These are phyloP conservation scores for Neofusicoccum parvum DNA, from an alignment of 2,329 filamentous ascomycete genomes.

Conservation along the genomic window DNA sequence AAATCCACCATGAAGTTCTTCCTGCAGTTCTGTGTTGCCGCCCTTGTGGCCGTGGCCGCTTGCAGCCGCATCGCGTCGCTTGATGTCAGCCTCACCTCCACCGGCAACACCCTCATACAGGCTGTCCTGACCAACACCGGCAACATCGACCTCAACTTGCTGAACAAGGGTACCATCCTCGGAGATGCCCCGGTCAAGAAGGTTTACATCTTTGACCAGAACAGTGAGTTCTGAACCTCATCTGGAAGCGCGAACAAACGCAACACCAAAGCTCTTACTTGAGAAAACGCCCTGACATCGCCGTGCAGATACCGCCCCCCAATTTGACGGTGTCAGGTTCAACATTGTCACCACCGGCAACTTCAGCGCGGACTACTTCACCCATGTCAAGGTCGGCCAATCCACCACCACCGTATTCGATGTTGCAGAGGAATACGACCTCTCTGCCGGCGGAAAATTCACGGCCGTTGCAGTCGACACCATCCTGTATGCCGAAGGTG, in stretches of 20 bases:
- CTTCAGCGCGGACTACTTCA: conserved; percentile 54
- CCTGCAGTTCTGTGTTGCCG: conserved; percentile 20
- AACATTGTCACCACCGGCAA: conserved; percentile 45
- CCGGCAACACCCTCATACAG: conserved; percentile 56
- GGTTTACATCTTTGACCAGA: conserved; percentile 50
- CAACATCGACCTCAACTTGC: conserved; percentile 51
- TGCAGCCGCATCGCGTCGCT: conserved; percentile 37
- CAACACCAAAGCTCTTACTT: not conserved
- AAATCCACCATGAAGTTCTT: conserved; percentile 27
- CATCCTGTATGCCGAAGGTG: conserved; percentile 57
- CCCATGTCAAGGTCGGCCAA: conserved; percentile 49
- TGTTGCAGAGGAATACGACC: conserved; percentile 58
- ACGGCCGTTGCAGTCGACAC: conserved; percentile 59
- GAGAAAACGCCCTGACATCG: conserved; percentile 2
- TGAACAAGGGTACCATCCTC: conserved; percentile 58
- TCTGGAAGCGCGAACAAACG: no score
- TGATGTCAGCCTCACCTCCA: conserved; percentile 47
- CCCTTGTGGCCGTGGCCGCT: conserved; percentile 26
- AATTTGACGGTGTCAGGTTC: conserved; percentile 58
- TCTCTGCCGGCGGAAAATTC: conserved; percentile 55
- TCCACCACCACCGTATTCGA: conserved; percentile 58
- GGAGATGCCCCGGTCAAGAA: conserved; percentile 57
- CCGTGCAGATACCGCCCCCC: conserved; percentile 43
- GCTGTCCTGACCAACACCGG: conserved; percentile 58
- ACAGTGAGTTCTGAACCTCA: conserved; percentile 39